Conservation (phyloP, 2,329 filamentous ascomycete species). For the Aureobasidium sp. region DNA sequence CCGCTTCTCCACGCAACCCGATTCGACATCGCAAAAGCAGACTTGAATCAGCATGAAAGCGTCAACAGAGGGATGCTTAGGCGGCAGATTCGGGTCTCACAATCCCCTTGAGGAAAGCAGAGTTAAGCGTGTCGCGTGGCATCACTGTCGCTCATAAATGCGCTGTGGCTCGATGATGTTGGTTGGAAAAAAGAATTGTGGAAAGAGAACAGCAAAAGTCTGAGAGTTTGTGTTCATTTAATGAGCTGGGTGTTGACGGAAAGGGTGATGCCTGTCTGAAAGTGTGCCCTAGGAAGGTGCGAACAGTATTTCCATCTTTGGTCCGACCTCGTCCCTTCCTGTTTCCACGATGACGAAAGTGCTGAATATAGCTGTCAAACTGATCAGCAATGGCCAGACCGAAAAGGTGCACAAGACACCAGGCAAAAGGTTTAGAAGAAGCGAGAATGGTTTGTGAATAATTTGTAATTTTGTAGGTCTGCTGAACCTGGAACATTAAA, state of each 20-base stretch:
- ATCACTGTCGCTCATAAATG: neutral
- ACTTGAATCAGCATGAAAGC: neutral
- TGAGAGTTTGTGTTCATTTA: neutral
- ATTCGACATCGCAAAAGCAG: neutral
- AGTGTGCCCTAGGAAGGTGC: neutral
- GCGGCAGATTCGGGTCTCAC: neutral
- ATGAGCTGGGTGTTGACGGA: neutral
- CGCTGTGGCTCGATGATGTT: neutral
- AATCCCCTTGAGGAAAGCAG: neutral
- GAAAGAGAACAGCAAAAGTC: neutral
- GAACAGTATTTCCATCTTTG: too few species aligned
- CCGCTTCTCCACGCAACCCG: neutral
- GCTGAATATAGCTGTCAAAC: too few species aligned
- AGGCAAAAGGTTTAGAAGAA: too few species aligned
- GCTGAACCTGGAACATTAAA: neutral
- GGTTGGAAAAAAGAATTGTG: neutral
- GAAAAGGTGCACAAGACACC: too few species aligned
- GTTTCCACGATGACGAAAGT: too few species aligned
- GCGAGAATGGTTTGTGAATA: neutral
- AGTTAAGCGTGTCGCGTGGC: neutral
- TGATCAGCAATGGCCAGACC: too few species aligned
- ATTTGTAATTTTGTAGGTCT: neutral
- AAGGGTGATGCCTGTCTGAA: neutral
- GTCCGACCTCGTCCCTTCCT: neutral
- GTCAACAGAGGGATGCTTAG: neutral